These are phyloP conservation scores for Plasmodium falciparum DNA, from an alignment of 169 alveolate genomes.

Conservation along the genomic window DNA sequence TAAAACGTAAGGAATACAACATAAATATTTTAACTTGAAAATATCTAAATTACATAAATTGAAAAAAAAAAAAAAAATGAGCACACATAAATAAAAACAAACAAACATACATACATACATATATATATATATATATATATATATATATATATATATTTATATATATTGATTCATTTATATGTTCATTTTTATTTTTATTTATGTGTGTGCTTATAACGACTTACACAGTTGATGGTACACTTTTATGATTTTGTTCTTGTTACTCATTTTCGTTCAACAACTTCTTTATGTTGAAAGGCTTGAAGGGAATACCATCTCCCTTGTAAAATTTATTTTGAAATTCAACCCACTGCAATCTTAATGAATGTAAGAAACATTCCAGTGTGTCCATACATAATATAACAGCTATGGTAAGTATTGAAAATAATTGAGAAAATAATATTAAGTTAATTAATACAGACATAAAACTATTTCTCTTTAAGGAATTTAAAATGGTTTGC, in stretches of 20 bases:
- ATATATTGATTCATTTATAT: background rate
- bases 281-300: constrained; percentile 70
- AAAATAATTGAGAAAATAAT: constrained; percentile 89
- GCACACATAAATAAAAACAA: background rate
- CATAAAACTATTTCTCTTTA: constrained; percentile 67
- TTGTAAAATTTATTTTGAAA: constrained; percentile 99
- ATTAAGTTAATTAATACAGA: constrained; percentile 81
- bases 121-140: background rate
- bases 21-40: too few relatives aligned
- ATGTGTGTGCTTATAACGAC: background rate
- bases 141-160: background rate
- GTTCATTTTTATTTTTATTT: background rate
- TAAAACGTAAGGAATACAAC: too few relatives aligned
- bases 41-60: too few relatives aligned
- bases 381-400: constrained; percentile 98
- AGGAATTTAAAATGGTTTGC: constrained; percentile 82
- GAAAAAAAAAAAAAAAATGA: background rate
- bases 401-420: constrained; percentile 95
- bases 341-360: constrained; percentile 99
- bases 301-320: constrained; percentile 95
- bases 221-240: background rate
- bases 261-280: constrained; percentile 33
- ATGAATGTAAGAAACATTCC: constrained; percentile 99
- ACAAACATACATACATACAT: background rate
- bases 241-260: background rate